Base-by-base conservation (phyloP, 2,329 filamentous ascomycete species). In the Calonectria pauciramosa region DNA sequence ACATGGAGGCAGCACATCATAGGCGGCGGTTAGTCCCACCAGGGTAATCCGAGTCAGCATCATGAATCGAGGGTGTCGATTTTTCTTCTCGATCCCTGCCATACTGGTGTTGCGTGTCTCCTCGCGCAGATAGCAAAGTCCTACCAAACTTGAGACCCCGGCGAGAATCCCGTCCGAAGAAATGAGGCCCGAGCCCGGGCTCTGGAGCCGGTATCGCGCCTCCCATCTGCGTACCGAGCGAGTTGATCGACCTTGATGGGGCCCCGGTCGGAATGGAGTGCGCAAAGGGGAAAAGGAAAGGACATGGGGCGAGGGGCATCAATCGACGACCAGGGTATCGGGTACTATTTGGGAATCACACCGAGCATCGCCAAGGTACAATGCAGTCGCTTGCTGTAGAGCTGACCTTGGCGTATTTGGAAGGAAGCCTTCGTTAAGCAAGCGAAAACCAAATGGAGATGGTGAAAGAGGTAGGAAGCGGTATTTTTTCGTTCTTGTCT, bases 1-100 rank as follows among this genome's bases (percentile, higher is more conserved):
- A 28, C 68, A 32, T 30, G 26, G 44, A 10, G 18, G 18, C 41
- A 47, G 20, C 44, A 52, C 32, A 68, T 51, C 51, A 71, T 59
- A 30, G 36, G 28, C n/a, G 60, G 44, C 56, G 60, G 26, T 49
- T 65, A 47, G 41, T 47, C 38, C 60, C 18, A 65, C 38, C 18
- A 65, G n/a, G 60, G 60, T 34, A 49, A 63, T 36, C 44, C 47
- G 44, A 63, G n/a, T 64, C 47, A 51, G 59, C 52, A 64, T 66
- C 49, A 52, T 20, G 28, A 66, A 56, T 41, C 56, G 56, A 59
- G 32, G n/a, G 59, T 30, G 36, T 23, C 8, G 44, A n/a, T 13
- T 38, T 32, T 70, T 32, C 32, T 38, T 63, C 26, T 23, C 14
- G 26, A 52, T 49, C 60, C 59, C 28, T 41, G 56, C 20, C 23